Base-by-base conservation (phyloP, 345 rosid species). In the Eucalyptus pauciflora region DNA sequence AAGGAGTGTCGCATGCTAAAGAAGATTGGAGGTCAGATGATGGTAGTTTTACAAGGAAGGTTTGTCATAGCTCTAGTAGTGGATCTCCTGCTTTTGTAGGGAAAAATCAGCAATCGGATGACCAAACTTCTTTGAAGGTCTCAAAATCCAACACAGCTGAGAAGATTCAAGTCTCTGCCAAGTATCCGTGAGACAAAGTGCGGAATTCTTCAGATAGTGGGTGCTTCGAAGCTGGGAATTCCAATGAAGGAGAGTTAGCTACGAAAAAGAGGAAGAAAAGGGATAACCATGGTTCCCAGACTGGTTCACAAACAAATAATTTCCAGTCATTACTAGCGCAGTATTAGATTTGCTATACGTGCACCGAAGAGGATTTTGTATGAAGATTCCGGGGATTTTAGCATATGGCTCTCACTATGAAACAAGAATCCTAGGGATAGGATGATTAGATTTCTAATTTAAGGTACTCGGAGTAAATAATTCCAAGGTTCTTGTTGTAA, bases 1-100 rank as follows among this genome's bases (percentile, higher is more conserved):
- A 93, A 91, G 91, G 76, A 91, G 86, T 92, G 87, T 92, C 88
- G 86, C 88, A 86, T 89, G 89, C 92, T 85, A 93, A 92, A 86
- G 95, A 93, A 92, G 95, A 91, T 89, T 87, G 92, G 93, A 90
- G 87, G 90, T 88, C 92, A 90, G 95, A 94, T 86, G 92, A 92
- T 87, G 89, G 89, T 67, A 94, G 90, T 89, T 56, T 79, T 49
- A 71, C 14, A 54, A 92, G 90, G 86, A 93, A 94, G 89, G 92
- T 88, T 56, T 95, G 90, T 89, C 93, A 93, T 90, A 92, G 92
- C 90, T 90, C 93, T 24, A 93, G 92, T 91, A 92, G 91, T 89
- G 95, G 94, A 90, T 91, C 94, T 46, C 94, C 92, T 90, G 85
- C 86, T 52, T 90, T 94, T 46, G 89, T 89, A 45, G 95, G 94